A percentile compares a stretch with the other conserved stretches of the same genome.
phyloP scores from a whole-genome alignment of 116 monocot genomes.

The Dioscorea cayenensis region DNA sequence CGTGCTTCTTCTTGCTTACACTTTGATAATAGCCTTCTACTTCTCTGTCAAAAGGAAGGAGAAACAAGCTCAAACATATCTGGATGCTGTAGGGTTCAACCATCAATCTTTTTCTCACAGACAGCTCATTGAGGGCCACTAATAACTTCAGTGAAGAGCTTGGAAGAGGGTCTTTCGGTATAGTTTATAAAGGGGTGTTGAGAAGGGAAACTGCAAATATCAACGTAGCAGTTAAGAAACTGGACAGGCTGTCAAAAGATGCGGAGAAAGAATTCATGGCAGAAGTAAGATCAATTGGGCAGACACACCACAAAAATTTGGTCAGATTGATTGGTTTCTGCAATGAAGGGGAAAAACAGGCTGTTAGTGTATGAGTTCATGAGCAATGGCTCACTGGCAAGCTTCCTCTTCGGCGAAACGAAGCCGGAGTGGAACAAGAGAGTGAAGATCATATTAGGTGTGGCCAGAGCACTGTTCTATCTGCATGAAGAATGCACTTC shows the following conservation, averaged over 20 bases:
- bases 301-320: conserved; percentile 21
- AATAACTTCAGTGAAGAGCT: conserved; percentile 35
- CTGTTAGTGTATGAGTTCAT: conserved; percentile 38
- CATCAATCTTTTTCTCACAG: conserved; percentile 25
- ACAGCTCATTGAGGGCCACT: conserved; percentile 35
- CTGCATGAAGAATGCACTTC: conserved; percentile 46
- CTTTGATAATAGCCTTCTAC: background rate
- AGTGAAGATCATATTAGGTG: conserved; percentile 14
- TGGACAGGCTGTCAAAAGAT: conserved; percentile 4
- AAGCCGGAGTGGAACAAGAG: conserved; percentile 24
- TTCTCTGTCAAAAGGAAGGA: background rate
- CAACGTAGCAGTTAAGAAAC: conserved; percentile 19
- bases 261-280: conserved; percentile 14
- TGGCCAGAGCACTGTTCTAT: conserved; percentile 39
- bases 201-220: too few relatives aligned
- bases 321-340: conserved; percentile 15
- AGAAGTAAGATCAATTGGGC: conserved; percentile 11
- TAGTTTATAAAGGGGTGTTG: conserved; percentile 33
- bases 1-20: background rate
- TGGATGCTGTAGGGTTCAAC: too few relatives aligned
- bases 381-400: conserved; percentile 26
- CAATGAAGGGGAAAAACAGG: conserved; percentile 13
- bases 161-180: conserved; percentile 39
- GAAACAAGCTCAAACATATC: background rate
- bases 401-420: background rate